Conservation (phyloP, 257 asterid genomes). For the Solanum sitiens region DNA sequence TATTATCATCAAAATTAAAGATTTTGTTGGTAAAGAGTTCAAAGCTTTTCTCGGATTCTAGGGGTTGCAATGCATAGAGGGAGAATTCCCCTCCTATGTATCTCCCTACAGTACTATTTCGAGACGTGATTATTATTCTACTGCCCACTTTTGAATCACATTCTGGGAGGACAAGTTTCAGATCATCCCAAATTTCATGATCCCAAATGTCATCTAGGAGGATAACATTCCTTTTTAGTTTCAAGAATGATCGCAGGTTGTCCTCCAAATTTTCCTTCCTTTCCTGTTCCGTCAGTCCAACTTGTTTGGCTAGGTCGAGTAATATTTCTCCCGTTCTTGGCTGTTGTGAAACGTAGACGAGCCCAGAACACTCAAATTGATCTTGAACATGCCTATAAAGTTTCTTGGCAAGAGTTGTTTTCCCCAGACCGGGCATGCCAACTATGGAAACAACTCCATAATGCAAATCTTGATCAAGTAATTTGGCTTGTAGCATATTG, state of each 20-base stretch:
- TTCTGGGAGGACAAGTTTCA: not conserved
- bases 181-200: conserved; percentile 6
- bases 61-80: not conserved
- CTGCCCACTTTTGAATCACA: not conserved
- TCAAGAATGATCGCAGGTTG: not conserved
- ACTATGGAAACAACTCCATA: not conserved
- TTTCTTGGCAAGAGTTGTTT: not conserved
- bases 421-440: not conserved
- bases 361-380: not conserved
- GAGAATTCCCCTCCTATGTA: not conserved
- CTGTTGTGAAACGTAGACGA: not conserved
- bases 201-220: conserved; percentile 16
- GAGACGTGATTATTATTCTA: not conserved
- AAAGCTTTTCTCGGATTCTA: not conserved
- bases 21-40: not conserved
- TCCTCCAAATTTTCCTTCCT: not conserved
- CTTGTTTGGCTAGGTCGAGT: no score
- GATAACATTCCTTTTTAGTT: not conserved
- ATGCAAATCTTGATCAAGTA: no score
- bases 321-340: not conserved
- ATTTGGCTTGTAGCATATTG: no score
- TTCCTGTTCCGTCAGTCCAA: no score
- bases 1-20: not conserved
- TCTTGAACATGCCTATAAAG: not conserved
- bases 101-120: not conserved